Evolutionary conservation across 768 basidiomycete species (phyloP).

Genomic region (Gyrodon lividus): DNA sequence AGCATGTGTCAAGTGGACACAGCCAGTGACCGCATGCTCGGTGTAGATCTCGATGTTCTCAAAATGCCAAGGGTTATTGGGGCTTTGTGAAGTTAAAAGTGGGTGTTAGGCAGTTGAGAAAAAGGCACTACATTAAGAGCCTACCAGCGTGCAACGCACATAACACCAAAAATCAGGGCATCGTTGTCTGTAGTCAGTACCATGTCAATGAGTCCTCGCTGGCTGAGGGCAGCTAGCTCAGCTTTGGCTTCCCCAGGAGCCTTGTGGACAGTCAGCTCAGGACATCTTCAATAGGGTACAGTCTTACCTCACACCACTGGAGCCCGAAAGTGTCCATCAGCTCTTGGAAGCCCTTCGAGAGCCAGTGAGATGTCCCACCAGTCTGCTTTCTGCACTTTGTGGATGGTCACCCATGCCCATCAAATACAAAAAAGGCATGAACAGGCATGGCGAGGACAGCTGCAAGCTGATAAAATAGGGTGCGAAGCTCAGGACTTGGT

Average conservation of each 20-base stretch:
- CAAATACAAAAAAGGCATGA: conserved; percentile 48
- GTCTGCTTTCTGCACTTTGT: too few relatives aligned
- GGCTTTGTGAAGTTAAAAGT: too few relatives aligned
- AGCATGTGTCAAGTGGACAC: not conserved
- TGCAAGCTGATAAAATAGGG: conserved; percentile 44
- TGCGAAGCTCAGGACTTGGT: conserved; percentile 43
- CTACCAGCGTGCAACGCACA: not conserved
- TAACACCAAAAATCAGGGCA: conserved; percentile 1
- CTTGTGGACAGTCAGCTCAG: not conserved
- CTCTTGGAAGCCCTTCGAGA: too few relatives aligned
- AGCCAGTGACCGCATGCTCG: not conserved
- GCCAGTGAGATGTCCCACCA: too few relatives aligned
- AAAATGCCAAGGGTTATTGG: not conserved
- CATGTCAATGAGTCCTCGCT: not conserved
- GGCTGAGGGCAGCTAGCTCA: conserved; percentile 1
- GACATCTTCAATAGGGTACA: not conserved
- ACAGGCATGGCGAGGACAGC: conserved; percentile 37
- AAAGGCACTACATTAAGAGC: not conserved
- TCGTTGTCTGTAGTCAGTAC: not conserved
- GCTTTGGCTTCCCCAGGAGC: conserved; percentile 5
- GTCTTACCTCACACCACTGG: conserved; percentile 22
- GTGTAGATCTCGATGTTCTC: not conserved
- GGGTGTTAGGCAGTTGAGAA: too few relatives aligned
- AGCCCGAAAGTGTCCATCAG: too few relatives aligned
- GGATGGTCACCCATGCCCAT: too few relatives aligned